Evolutionary conservation across 2,329 filamentous ascomycete genomes (phyloP).

Genomic region (Cordyceps cicadae): DNA sequence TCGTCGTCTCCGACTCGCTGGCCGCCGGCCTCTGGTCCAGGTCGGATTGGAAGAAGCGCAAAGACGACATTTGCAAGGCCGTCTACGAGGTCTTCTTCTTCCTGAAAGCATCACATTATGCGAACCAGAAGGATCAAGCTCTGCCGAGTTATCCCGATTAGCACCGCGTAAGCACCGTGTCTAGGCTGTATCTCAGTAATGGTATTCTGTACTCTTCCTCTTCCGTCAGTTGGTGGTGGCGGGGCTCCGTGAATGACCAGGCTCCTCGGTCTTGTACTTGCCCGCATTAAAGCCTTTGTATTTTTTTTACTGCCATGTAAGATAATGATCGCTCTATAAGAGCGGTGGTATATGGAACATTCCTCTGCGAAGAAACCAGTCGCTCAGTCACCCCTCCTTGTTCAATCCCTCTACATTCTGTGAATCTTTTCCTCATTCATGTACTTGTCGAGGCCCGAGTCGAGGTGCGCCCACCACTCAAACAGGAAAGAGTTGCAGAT

Average conservation of each 20-base stretch:
- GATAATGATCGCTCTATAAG: slow-evolving; percentile 3
- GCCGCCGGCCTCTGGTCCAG: slow-evolving; percentile 26
- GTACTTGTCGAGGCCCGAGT: slow-evolving; percentile 75
- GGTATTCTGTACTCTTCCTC: not conserved
- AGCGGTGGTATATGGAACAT: slow-evolving; percentile 7
- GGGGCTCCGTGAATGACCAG: not conserved
- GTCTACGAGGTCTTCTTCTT: slow-evolving; percentile 31
- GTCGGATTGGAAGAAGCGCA: slow-evolving; percentile 23
- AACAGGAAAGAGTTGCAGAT: slow-evolving; percentile 98
- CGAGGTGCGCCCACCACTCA: slow-evolving; percentile 89
- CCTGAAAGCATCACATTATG: slow-evolving; percentile 19
- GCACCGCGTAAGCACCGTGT: not conserved
- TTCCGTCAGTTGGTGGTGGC: not conserved
- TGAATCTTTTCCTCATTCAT: slow-evolving; percentile 79
- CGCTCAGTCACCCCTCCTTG: not conserved
- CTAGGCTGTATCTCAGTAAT: no score
- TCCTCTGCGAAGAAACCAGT: not conserved
- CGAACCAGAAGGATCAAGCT: slow-evolving; percentile 16
- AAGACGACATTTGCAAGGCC: slow-evolving; percentile 25
- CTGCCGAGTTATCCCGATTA: slow-evolving; percentile 21
- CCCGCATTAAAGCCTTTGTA: not conserved
- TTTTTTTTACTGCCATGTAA: slow-evolving; percentile 1
- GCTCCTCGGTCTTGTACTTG: no score
- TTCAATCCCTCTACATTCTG: slow-evolving; percentile 52
- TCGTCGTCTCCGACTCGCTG: slow-evolving; percentile 27